Conservation (phyloP, 352 stramenopile genomes). For the Elongisporangium prolatum region DNA sequence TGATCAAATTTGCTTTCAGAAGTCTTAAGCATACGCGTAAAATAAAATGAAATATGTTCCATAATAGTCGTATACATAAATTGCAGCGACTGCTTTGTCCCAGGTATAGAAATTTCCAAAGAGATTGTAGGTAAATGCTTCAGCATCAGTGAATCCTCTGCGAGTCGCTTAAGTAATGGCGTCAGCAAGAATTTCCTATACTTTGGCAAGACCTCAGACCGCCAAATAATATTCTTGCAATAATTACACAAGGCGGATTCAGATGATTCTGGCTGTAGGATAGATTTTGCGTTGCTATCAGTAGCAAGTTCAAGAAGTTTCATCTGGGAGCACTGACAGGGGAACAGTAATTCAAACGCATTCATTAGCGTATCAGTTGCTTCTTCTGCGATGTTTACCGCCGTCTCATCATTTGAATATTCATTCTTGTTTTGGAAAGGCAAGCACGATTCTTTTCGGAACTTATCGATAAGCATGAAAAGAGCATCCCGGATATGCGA, state of each 20-base stretch:
- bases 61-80: slow-evolving; percentile 13
- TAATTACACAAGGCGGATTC: slow-evolving; percentile 7
- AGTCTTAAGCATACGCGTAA: slow-evolving; percentile 1
- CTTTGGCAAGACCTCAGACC: slow-evolving; percentile 13
- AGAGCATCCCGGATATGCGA: slow-evolving; percentile 21
- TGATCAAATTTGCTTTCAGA: not conserved
- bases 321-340: slow-evolving; percentile 60
- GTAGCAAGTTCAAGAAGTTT: slow-evolving; percentile 52
- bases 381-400: slow-evolving; percentile 15
- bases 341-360: slow-evolving; percentile 87
- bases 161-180: slow-evolving; percentile 56
- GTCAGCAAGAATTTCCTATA: slow-evolving; percentile 38
- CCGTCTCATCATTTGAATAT: slow-evolving; percentile 3
- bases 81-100: not conserved
- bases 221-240: slow-evolving; percentile 21
- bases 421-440: not conserved
- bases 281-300: not conserved
- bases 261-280: not conserved
- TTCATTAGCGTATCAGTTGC: slow-evolving; percentile 64
- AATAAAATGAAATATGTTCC: slow-evolving; percentile 11
- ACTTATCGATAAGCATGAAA: slow-evolving; percentile 29
- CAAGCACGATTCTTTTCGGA: slow-evolving; percentile 5
- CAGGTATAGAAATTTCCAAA: slow-evolving; percentile 5
- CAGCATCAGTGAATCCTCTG: slow-evolving; percentile 53
- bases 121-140: slow-evolving; percentile 26